Percentiles rank a stretch among this genome's conserved stretches.
Conservation (phyloP, 768 basidiomycete genomes). For the Pisolithus marmoratus region DNA sequence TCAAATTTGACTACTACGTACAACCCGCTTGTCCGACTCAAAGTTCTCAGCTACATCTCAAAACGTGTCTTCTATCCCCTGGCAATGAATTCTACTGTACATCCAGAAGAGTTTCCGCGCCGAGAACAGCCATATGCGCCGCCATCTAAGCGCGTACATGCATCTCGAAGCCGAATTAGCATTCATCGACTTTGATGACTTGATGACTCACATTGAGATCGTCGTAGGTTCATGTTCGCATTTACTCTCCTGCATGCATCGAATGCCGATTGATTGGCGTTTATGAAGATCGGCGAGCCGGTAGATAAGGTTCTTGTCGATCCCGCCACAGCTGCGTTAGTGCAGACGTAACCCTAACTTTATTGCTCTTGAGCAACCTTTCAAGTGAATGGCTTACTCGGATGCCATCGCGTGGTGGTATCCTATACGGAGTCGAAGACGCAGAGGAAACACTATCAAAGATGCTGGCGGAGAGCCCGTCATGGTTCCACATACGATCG, state of each 20-base stretch:
- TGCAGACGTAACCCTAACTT: constrained; percentile 91
- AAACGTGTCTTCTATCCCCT: constrained; percentile 88
- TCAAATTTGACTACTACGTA: constrained; percentile 95
- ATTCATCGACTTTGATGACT: constrained; percentile 89
- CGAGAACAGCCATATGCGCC: constrained; percentile 90
- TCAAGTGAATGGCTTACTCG: constrained; percentile 83
- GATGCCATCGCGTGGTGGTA: constrained; percentile 88
- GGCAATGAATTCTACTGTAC: constrained; percentile 99
- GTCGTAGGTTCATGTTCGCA: constrained; percentile 47
- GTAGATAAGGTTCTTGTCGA: constrained; percentile 78
- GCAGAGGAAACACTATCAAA: constrained; percentile 56
- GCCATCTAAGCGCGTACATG: constrained; percentile 95
- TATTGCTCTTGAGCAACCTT: constrained; percentile 72
- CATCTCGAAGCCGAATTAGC: constrained; percentile 94
- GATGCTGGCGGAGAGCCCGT: constrained; percentile 37
- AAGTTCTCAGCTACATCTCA: constrained; percentile 93
- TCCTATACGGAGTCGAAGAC: constrained; percentile 82
- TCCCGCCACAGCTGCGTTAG: constrained; percentile 65
- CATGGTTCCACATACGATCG: constrained; percentile 70
- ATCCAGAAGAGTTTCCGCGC: constrained; percentile 97
- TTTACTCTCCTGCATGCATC: neutral
- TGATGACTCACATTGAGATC: constrained; percentile 88
- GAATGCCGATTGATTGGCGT: constrained; percentile 10
- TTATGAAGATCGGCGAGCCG: constrained; percentile 79
- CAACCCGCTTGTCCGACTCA: constrained; percentile 93